Conservation (phyloP, 1,139 yeast species). For the Kurtzmaniella quercitrusa region DNA sequence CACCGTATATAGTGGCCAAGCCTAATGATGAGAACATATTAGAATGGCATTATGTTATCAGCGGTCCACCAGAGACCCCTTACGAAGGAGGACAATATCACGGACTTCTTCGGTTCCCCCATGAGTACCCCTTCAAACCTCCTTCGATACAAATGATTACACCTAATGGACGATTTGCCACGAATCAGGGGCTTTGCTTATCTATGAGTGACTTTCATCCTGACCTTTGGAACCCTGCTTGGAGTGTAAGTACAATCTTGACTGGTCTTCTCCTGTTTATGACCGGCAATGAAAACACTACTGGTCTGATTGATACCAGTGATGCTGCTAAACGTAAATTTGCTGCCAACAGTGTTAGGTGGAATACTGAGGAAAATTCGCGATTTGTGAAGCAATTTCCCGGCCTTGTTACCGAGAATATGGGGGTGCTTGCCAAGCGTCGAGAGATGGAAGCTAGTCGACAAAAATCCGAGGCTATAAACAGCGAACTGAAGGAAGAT, state of each 20-base stretch:
- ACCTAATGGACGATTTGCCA: conserved; percentile 77
- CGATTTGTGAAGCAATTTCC: conserved; percentile 65
- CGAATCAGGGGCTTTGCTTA: conserved; percentile 76
- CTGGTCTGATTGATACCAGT: conserved; percentile 36
- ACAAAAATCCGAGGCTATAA: conserved; percentile 9
- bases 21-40: conserved; percentile 78
- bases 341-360: conserved; percentile 53
- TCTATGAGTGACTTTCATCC: conserved; percentile 93
- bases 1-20: conserved; percentile 77
- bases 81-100: conserved; percentile 86
- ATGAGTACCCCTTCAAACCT: conserved; percentile 88
- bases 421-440: conserved; percentile 19
- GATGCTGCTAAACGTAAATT: conserved; percentile 33
- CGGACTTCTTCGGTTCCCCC: conserved; percentile 78
- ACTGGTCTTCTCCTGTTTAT: conserved; percentile 84
- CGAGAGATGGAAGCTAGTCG: conserved; percentile 10
- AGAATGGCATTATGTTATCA: conserved; percentile 73
- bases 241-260: conserved; percentile 86
- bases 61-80: conserved; percentile 87
- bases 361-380: conserved; percentile 56
- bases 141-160: conserved; percentile 89
- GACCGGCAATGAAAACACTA: conserved; percentile 51
- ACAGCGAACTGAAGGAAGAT: conserved; percentile 2
- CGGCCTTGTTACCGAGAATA: conserved; percentile 54
- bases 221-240: conserved; percentile 91